These are phyloP conservation scores for Penicillium sp. DNA, from an alignment of 2,329 filamentous ascomycete genomes.

Conservation along the genomic window DNA sequence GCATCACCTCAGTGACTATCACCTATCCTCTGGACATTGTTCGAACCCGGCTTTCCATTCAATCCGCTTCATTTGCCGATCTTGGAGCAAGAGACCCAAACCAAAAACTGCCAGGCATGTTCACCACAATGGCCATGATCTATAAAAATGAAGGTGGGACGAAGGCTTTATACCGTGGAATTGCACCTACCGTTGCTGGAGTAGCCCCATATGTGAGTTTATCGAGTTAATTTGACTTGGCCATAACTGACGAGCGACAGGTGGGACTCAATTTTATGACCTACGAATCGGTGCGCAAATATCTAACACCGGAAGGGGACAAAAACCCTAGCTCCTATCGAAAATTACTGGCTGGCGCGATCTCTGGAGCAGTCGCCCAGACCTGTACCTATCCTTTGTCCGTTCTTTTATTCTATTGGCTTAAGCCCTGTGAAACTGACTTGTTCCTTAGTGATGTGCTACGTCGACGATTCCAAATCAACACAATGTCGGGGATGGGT, in stretches of 20 bases:
- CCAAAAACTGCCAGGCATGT: slow-evolving; percentile 83
- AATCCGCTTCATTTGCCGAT: slow-evolving; percentile 89
- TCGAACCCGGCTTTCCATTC: slow-evolving; percentile 90
- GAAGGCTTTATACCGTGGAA: slow-evolving; percentile 84
- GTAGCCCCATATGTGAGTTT: slow-evolving; percentile 83
- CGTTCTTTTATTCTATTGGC: slow-evolving; percentile 37
- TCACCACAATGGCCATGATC: slow-evolving; percentile 76
- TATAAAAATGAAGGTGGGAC: slow-evolving; percentile 89
- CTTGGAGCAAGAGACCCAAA: slow-evolving; percentile 61
- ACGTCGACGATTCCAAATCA: slow-evolving; percentile 93
- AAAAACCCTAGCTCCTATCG: slow-evolving; percentile 75
- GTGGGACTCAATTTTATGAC: slow-evolving; percentile 98
- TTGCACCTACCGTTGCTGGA: slow-evolving; percentile 88
- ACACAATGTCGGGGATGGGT: slow-evolving; percentile 98
- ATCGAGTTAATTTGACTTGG: background rate
- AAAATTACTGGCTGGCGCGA: slow-evolving; percentile 84
- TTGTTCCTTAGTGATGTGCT: slow-evolving; percentile 70
- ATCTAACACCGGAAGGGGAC: slow-evolving; percentile 83
- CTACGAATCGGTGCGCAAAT: slow-evolving; percentile 83
- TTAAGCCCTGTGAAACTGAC: slow-evolving; percentile 10
- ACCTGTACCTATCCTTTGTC: slow-evolving; percentile 98
- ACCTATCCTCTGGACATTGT: slow-evolving; percentile 98
- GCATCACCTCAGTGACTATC: slow-evolving; percentile 90
- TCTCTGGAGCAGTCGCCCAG: slow-evolving; percentile 95
- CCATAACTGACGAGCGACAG: slow-evolving; percentile 45